These are phyloP conservation scores for Crotalaria pallida DNA, from an alignment of 306 rosid species.

Conservation along the genomic window DNA sequence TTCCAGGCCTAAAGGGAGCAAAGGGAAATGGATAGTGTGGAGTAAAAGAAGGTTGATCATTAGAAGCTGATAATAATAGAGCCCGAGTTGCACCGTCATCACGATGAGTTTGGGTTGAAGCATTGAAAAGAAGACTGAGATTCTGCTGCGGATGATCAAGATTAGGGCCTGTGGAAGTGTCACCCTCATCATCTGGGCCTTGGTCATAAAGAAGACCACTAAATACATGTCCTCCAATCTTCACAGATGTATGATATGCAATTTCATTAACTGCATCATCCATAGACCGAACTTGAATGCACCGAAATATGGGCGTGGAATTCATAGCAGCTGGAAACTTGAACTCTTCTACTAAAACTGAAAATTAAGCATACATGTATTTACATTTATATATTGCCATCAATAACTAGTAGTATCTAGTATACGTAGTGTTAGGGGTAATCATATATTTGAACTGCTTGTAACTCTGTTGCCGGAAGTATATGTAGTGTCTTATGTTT, in stretches of 20 bases:
- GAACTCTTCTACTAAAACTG: constrained; percentile 31
- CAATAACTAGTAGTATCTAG: background rate
- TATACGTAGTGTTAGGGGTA: too few relatives aligned
- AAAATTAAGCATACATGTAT: background rate
- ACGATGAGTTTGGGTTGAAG: background rate
- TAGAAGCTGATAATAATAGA: constrained; percentile 12
- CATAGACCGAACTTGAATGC: constrained; percentile 43
- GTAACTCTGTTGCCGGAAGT: too few relatives aligned
- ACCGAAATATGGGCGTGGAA: constrained; percentile 34
- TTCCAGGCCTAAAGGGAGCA: constrained; percentile 36
- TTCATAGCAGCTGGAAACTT: constrained; percentile 45
- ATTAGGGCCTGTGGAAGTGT: background rate
- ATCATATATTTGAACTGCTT: too few relatives aligned
- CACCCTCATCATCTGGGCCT: constrained; percentile 38
- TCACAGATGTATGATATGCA: constrained; percentile 58
- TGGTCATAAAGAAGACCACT: constrained; percentile 65
- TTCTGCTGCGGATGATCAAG: constrained; percentile 24
- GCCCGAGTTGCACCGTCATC: constrained; percentile 13
- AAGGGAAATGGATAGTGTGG: constrained; percentile 27
- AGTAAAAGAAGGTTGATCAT: constrained; percentile 8
- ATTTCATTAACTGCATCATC: constrained; percentile 36
- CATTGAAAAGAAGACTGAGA: constrained; percentile 17
- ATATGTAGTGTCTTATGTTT: too few relatives aligned
- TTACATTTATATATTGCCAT: background rate
- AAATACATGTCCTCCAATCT: constrained; percentile 59